Conservation (phyloP, 306 rosid genomes). For the Acacia confusa region DNA sequence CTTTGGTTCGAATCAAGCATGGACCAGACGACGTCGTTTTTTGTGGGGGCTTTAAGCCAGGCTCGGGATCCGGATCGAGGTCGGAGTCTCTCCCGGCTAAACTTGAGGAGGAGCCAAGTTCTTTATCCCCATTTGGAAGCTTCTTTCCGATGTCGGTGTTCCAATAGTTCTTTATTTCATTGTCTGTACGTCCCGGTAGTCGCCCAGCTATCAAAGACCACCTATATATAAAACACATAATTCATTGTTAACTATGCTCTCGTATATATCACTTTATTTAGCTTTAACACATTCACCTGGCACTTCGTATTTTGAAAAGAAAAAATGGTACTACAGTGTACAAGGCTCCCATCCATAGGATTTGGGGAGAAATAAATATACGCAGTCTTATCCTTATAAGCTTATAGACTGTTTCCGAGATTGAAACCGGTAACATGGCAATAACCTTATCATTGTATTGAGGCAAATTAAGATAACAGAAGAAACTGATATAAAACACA, state of each 20-base stretch:
- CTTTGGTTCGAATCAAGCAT: constrained; percentile 47
- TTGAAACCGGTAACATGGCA: too few relatives aligned
- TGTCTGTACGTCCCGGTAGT: constrained; percentile 72
- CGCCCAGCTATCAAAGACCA: constrained; percentile 69
- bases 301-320: too few relatives aligned
- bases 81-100: not conserved
- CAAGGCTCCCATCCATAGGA: too few relatives aligned
- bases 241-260: not conserved
- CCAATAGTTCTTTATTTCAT: constrained; percentile 67
- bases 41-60: not conserved
- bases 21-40: not conserved
- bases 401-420: too few relatives aligned
- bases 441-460: too few relatives aligned
- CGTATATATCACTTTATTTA: too few relatives aligned
- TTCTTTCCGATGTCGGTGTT: constrained; percentile 60
- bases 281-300: too few relatives aligned
- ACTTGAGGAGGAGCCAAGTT: not conserved
- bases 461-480: too few relatives aligned
- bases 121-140: constrained; percentile 30
- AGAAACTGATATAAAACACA: not conserved
- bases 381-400: too few relatives aligned
- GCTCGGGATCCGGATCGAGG: not conserved
- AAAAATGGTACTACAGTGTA: too few relatives aligned
- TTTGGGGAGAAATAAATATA: too few relatives aligned
- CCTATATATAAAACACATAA: constrained; percentile 25